Evolutionary conservation across 495 filamentous ascomycete genomes (phyloP), one percentile per base, ranked within the genome.

Genomic region (Penicillium ucsense): DNA sequence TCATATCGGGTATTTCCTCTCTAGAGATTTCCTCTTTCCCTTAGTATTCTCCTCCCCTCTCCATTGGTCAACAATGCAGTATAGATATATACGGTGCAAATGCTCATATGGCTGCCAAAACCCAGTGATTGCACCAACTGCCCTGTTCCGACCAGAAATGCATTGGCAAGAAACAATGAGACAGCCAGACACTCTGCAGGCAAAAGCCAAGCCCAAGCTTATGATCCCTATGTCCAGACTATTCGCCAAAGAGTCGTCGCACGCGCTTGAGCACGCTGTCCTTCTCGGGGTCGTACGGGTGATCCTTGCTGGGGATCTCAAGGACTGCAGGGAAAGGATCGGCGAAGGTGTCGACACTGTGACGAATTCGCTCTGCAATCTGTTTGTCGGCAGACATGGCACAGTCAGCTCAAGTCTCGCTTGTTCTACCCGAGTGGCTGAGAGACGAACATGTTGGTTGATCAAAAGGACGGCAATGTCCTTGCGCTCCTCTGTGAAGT

Each of bases 221-320:
- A 50, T 9, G 44, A 20, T 36, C 8, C 35, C 6, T 8, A 35
- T n/a, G 6, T 6, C 36, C 40, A 35, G 41, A 43, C 62, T 81
- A 95, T 68, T 96, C 91, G 48, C 91, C 91, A 78, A 95, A 95
- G 48, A 97, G 64, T 52, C 89, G 82, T 58, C 86, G 78, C 46
- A 97, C 94, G 56, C 92, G 79, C 65, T 87, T 86, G 66, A 97
- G 61, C 34, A 99, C 92, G 62, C 89, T 97, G 67, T 99, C 92
- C 74, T 99, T 99, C 71, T 99, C 92, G 0, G 92, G 92, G 55
- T 99, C 94, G 57, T 97, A 99, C 6, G 92, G 92, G 59, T 99
- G 92, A 62, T 99, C 92, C 75, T 99, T 99, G 72, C 89, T 94
- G 31, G 94, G 94, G 47, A 97, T 97, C 70, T 99, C 94, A 49